A percentile compares a stretch with the other conserved stretches of the same genome.
These are phyloP conservation scores for Colletotrichum falcatum DNA, from an alignment of 2,329 filamentous ascomycete genomes.

Conservation along the genomic window DNA sequence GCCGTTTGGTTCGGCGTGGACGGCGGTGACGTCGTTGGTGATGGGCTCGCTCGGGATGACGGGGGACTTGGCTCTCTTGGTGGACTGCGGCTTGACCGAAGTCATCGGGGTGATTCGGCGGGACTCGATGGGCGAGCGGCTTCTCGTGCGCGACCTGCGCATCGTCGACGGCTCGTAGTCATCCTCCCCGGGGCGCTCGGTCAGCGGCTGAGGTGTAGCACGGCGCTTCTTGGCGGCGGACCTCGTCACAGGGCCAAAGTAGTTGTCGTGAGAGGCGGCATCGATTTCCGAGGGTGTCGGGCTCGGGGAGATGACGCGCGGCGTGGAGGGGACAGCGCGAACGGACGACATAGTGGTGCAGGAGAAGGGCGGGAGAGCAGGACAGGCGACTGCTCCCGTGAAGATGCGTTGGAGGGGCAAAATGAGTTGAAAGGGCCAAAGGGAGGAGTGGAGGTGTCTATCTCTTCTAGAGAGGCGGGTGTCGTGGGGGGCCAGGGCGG, in stretches of 20 bases:
- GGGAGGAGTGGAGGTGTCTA: constrained; percentile 59
- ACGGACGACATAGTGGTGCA: constrained; percentile 65
- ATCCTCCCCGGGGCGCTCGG: constrained; percentile 62
- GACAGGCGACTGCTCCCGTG: constrained; percentile 66
- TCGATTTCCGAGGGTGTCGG: constrained; percentile 75
- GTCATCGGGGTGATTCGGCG: constrained; percentile 67
- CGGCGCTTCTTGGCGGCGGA: constrained; percentile 73
- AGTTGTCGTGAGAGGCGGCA: constrained; percentile 67
- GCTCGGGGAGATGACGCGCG: constrained; percentile 90
- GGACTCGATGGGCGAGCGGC: constrained; percentile 73
- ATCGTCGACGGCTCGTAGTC: constrained; percentile 56
- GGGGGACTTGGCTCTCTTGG: constrained; percentile 48
- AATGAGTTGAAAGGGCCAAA: constrained; percentile 60
- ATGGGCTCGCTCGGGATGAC: constrained; percentile 41
- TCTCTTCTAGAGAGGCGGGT: constrained; percentile 62
- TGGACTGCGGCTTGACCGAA: constrained; percentile 56
- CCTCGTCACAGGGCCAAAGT: constrained; percentile 81
- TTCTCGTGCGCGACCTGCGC: constrained; percentile 76
- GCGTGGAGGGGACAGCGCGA: constrained; percentile 76
- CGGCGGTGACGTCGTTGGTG: constrained; percentile 41
- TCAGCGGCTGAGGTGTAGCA: constrained; percentile 68
- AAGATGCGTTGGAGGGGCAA: constrained; percentile 62
- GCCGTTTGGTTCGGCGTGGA: constrained; percentile 43
- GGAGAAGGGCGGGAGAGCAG: constrained; percentile 71
- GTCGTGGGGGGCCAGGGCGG: constrained; percentile 40